These are phyloP conservation scores for Diddensiella caesifluorescens DNA, from an alignment of 805 yeast genomes.

Conservation along the genomic window DNA sequence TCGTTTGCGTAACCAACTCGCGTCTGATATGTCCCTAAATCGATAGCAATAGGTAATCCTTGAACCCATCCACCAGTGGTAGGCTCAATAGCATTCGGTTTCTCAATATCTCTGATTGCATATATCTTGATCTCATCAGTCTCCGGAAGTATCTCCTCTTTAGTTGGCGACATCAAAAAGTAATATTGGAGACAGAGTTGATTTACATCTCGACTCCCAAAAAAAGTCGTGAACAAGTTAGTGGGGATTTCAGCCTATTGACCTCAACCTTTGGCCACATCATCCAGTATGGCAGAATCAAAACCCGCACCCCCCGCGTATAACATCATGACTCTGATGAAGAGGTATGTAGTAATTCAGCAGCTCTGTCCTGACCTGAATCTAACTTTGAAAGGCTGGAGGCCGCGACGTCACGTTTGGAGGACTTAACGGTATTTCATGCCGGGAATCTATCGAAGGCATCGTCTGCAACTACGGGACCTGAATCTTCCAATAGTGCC, in stretches of 20 bases:
- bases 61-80: slow-evolving; percentile 45
- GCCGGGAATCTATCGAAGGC: slow-evolving; percentile 43
- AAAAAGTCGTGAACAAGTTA: not conserved
- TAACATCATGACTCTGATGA: slow-evolving; percentile 74
- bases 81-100: slow-evolving; percentile 33
- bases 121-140: slow-evolving; percentile 16
- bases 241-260: not conserved
- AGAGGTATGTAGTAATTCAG: slow-evolving; percentile 40
- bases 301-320: slow-evolving; percentile 64
- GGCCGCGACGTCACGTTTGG: slow-evolving; percentile 89
- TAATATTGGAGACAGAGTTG: too few species aligned
- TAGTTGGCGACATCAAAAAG: not conserved
- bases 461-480: slow-evolving; percentile 12
- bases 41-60: slow-evolving; percentile 78
- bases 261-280: not conserved
- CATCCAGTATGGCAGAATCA: slow-evolving; percentile 8
- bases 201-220: not conserved
- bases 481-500: slow-evolving; percentile 9
- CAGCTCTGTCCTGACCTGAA: not conserved
- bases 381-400: slow-evolving; percentile 51
- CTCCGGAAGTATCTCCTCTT: not conserved
- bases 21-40: slow-evolving; percentile 62
- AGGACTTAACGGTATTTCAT: slow-evolving; percentile 78
- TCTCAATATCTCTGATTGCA: slow-evolving; percentile 26
- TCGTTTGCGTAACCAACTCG: slow-evolving; percentile 35